Base-by-base conservation (phyloP, 2,329 filamentous ascomycete species). In the Diaporthe sp. region DNA sequence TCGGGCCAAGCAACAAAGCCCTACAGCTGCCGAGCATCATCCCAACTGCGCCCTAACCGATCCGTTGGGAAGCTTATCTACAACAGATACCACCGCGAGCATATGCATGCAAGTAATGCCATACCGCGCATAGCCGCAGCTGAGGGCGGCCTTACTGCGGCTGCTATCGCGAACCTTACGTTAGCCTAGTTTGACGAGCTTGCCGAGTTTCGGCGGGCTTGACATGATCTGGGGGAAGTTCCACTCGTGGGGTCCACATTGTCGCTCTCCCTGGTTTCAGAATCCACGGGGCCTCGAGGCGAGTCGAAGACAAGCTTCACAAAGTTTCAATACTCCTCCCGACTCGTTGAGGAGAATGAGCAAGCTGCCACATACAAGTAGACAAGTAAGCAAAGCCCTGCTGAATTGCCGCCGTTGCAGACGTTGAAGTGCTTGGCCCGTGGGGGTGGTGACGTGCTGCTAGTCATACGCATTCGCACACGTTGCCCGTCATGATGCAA, bases 211-310 rank as follows among this genome's bases (percentile, higher is more conserved):
- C 64, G 64, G 47, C 64, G 45, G 45, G 64, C 45, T 33, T 67
- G 45, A 67, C 64, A 35, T 67, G 64, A 67, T 38, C 64, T 52
- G 64, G 64, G 64, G 64, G 64, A 67, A 35, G 64, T 67, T 35
- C 64, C 64, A 67, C 64, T 67, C 45, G 25, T 17, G 13, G 64
- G 64, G 30, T 13, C 64, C 64, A 52, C 45, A 52, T 3, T 33
- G 22, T 52, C 45, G 30, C 64, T 67, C 30, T 38, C 64, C 30
- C 38, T n/a, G 30, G 64, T 67, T 67, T 52, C 64, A 67, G 45
- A 52, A 67, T n/a, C 35, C 64, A 52, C 45, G 64, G 61, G 64
- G 64, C 45, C 12, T 38, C 30, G 45, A 67, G 30, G 61, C 30
- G 45, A 67, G 64, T 45, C 22, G 42, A 67, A 40, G 64, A 67